A percentile compares a stretch with the other conserved stretches of the same genome.
These are phyloP conservation scores for Neonectria neomacrospora DNA, from an alignment of 2,329 filamentous ascomycete species.

Conservation along the genomic window DNA sequence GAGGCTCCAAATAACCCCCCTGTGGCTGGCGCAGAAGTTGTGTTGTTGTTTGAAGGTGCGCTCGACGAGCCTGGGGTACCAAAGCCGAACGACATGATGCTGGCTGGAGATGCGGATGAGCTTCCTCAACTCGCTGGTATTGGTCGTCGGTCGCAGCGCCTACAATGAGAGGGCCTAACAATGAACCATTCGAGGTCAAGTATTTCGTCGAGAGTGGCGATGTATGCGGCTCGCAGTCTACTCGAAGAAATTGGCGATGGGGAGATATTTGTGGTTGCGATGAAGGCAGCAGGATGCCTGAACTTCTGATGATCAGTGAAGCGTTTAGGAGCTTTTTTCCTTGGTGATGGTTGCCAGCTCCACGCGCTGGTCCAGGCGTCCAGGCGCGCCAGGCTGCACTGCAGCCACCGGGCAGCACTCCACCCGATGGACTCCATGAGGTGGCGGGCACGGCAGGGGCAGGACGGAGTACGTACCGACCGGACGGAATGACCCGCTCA, in stretches of 20 bases:
- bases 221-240: constrained; percentile 21
- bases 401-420: background rate
- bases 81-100: constrained; percentile 56
- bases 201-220: constrained; percentile 13
- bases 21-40: constrained; percentile 53
- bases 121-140: constrained; percentile 33
- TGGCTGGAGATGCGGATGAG: constrained; percentile 32
- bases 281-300: constrained; percentile 39
- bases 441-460: too few species aligned
- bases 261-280: constrained; percentile 31
- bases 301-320: constrained; percentile 15
- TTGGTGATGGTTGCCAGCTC: constrained; percentile 34
- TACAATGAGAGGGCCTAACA: constrained; percentile 11
- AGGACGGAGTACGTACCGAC: constrained; percentile 22
- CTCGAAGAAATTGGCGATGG: constrained; percentile 29
- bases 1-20: constrained; percentile 55
- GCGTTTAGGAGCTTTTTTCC: constrained; percentile 46
- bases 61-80: constrained; percentile 48
- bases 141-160: constrained; percentile 30
- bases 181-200: constrained; percentile 15
- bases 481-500: constrained; percentile 31
- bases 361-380: constrained; percentile 30
- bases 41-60: constrained; percentile 47
- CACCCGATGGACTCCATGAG: too few species aligned
- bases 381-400: constrained; percentile 23